These are phyloP conservation scores for Tuber borchii DNA, from an alignment of 495 filamentous ascomycete genomes.

Conservation along the genomic window DNA sequence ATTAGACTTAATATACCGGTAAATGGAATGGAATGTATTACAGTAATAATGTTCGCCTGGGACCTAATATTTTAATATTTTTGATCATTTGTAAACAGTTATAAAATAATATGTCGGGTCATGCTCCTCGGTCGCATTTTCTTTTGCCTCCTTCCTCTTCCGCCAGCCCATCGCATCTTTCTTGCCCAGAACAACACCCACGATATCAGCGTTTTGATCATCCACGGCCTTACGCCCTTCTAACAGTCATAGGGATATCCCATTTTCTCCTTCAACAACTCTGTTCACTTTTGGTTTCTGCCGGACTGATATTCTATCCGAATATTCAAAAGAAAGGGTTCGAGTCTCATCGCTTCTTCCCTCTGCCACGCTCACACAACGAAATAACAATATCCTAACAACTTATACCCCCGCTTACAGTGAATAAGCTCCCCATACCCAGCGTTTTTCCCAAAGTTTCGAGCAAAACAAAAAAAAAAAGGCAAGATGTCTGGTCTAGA, in stretches of 20 bases:
- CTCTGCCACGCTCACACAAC: conserved; percentile 36
- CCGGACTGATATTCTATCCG: conserved; percentile 8
- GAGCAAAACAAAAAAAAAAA: conserved; percentile 14
- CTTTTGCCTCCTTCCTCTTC: not conserved
- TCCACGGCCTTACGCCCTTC: not conserved
- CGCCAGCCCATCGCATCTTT: conserved; percentile 1
- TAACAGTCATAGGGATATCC: not conserved
- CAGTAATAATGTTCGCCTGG: not conserved
- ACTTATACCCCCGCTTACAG: conserved; percentile 38
- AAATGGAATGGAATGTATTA: not conserved
- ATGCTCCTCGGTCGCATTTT: not conserved
- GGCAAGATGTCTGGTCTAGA: conserved; percentile 77
- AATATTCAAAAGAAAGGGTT: conserved; percentile 40
- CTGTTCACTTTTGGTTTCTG: not conserved
- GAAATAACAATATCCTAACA: conserved; percentile 35
- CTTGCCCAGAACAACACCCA: not conserved
- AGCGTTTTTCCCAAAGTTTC: conserved; percentile 9
- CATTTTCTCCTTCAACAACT: not conserved
- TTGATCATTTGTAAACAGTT: not conserved
- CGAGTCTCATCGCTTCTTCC: conserved; percentile 36
- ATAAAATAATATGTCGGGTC: not conserved
- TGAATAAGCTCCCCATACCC: conserved; percentile 30
- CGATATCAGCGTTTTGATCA: not conserved
- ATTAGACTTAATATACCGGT: not conserved
- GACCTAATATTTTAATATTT: not conserved